Evolutionary conservation across 306 rosid genomes (phyloP).

Genomic region (Inga leiocalycina): DNA sequence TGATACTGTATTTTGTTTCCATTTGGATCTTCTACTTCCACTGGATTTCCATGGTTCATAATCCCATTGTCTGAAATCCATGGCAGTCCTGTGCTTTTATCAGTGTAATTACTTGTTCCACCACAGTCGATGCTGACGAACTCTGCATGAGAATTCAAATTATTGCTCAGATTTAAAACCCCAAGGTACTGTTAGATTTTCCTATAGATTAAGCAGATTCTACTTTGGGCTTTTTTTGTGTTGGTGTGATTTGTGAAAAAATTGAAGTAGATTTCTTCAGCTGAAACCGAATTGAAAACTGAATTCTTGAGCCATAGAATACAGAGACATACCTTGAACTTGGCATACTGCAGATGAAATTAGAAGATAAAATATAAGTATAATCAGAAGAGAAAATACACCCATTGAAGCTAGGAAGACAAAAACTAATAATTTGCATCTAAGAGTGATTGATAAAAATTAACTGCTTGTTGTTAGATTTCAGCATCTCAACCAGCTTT

Average conservation of each 20-base stretch:
- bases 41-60: conserved; percentile 58
- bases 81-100: conserved; percentile 62
- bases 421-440: conserved; percentile 34
- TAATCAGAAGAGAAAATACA: conserved; percentile 41
- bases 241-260: not conserved
- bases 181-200: conserved; percentile 15
- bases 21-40: conserved; percentile 55
- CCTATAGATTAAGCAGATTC: conserved; percentile 15
- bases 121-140: conserved; percentile 90
- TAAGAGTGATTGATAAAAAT: conserved; percentile 29
- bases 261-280: conserved; percentile 23
- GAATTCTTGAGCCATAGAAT: not conserved
- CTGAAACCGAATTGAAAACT: conserved; percentile 22
- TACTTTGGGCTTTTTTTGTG: not conserved
- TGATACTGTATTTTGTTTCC: conserved; percentile 61
- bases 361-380: conserved; percentile 39
- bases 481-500: conserved; percentile 45
- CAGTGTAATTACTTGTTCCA: conserved; percentile 72
- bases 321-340: conserved; percentile 68
- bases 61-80: conserved; percentile 75
- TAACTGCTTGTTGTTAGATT: conserved; percentile 39
- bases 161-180: conserved; percentile 29
- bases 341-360: conserved; percentile 60
- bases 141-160: conserved; percentile 50
- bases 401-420: conserved; percentile 62